Evolutionary conservation across 768 basidiomycete genomes (phyloP).

Genomic region (Leccinum subtestaceum): DNA sequence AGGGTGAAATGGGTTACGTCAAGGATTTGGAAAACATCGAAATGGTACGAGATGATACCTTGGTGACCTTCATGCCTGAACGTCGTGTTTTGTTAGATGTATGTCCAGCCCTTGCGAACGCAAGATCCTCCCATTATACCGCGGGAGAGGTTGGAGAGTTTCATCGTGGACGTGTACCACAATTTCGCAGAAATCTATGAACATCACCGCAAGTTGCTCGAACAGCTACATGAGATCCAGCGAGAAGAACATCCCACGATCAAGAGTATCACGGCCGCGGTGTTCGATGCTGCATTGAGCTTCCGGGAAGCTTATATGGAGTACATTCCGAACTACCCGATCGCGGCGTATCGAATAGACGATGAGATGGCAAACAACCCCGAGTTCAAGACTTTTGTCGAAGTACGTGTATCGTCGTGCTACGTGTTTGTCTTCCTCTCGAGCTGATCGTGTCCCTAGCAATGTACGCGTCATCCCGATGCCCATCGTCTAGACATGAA

Average conservation of each 20-base stretch:
- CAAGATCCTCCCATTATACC: conserved; percentile 78
- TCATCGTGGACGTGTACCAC: conserved; percentile 87
- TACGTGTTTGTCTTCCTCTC: neutral
- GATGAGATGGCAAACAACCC: conserved; percentile 83
- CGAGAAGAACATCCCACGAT: conserved; percentile 83
- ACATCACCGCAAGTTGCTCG: conserved; percentile 74
- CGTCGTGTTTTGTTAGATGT: conserved; percentile 54
- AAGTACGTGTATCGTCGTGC: conserved; percentile 45
- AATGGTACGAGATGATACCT: conserved; percentile 43
- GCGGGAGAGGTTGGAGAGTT: conserved; percentile 63
- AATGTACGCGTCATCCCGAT: conserved; percentile 63
- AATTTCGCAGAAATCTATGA: conserved; percentile 75
- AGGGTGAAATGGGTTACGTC: conserved; percentile 94
- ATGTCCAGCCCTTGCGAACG: conserved; percentile 68
- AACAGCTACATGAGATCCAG: conserved; percentile 82
- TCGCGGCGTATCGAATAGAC: conserved; percentile 83
- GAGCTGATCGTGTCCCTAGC: conserved; percentile 26
- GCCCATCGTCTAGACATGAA: conserved; percentile 88
- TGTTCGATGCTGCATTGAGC: conserved; percentile 83
- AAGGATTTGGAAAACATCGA: conserved; percentile 88
- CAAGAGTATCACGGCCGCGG: conserved; percentile 73
- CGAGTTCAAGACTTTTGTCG: conserved; percentile 78
- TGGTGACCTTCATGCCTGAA: conserved; percentile 5
- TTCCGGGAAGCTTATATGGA: conserved; percentile 93
- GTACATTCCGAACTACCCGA: conserved; percentile 91